Evolutionary conservation across 2,329 filamentous ascomycete genomes (phyloP), one percentile per base, ranked within the genome.

Genomic region (Exophiala xenobiotica): DNA sequence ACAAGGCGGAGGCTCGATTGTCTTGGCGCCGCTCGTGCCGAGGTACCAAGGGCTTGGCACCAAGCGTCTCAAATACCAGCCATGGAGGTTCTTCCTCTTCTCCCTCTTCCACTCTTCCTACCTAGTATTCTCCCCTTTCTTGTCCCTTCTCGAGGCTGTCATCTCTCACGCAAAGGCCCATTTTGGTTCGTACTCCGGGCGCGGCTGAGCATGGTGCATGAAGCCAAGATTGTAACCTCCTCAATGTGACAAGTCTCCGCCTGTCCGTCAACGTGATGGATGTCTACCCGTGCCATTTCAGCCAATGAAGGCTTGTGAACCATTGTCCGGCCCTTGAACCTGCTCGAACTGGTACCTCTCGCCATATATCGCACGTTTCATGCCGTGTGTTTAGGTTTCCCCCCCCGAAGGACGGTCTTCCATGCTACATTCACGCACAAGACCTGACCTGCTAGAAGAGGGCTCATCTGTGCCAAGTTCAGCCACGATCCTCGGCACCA

Each of bases 401-500:
- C n/a, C n/a, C n/a, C n/a, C n/a, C n/a, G n/a, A n/a, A n/a, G n/a
- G n/a, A n/a, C n/a, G n/a, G n/a, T 31, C 27, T 12, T 8, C 27
- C 27, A 31, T 9, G 27, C 4, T 12, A 31, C 4, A 31, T 27
- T 9, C 4, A 31, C 3, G 14, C 27, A n/a, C 27, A n/a, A 9
- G 11, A 8, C 14, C 11, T 4, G 14, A 31, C 24, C 23, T 20
- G 27, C 29, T 50, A 40, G 23, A 20, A 29, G 22, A 14, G 31
- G 19, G 35, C 14, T 27, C 38, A 29, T 29, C 39, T 29, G 20
- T 48, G 50, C 50, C 50, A 48, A 53, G 50, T 16, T 23, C 23
- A 45, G 37, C 49, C 45, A 49, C 50, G 37, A 38, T 26, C 27
- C 40, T 43, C 27, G 50, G 50, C 50, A 39, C 19, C 26, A 48